These are phyloP conservation scores for Hanseniaspora mollemarum DNA, from an alignment of 805 yeast genomes.

Conservation along the genomic window DNA sequence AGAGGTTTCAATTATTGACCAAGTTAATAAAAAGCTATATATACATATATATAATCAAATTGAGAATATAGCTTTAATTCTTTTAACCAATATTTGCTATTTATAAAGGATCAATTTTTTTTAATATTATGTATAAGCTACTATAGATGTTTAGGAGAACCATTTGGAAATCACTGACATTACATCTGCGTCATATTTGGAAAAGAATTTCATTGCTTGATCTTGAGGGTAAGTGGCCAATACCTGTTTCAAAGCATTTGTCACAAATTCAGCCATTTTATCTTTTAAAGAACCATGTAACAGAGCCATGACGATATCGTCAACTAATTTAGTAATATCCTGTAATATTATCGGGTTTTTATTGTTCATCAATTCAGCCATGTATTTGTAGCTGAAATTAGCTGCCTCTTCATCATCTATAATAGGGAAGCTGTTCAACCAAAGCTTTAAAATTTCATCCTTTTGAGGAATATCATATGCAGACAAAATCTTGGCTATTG, in stretches of 20 bases:
- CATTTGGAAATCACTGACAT: slow-evolving; percentile 50
- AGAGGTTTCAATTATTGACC: too few relatives aligned
- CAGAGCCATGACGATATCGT: slow-evolving; percentile 62
- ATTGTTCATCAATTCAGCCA: slow-evolving; percentile 57
- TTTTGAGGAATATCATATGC: slow-evolving; percentile 56
- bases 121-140: neutral
- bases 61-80: too few relatives aligned
- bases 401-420: slow-evolving; percentile 82
- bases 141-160: slow-evolving; percentile 32
- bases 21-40: too few relatives aligned
- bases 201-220: slow-evolving; percentile 54
- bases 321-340: slow-evolving; percentile 52
- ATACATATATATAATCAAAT: too few relatives aligned
- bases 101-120: neutral
- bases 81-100: too few relatives aligned
- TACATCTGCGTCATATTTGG: slow-evolving; percentile 50
- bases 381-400: slow-evolving; percentile 64
- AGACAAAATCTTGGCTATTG: slow-evolving; percentile 75
- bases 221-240: slow-evolving; percentile 55
- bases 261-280: slow-evolving; percentile 55
- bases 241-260: slow-evolving; percentile 50
- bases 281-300: slow-evolving; percentile 57
- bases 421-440: slow-evolving; percentile 77
- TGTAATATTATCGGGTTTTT: slow-evolving; percentile 48
- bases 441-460: slow-evolving; percentile 52